phyloP scores from a whole-genome alignment of 1,139 yeast genomes.

The Yamadazyma buinensis region DNA sequence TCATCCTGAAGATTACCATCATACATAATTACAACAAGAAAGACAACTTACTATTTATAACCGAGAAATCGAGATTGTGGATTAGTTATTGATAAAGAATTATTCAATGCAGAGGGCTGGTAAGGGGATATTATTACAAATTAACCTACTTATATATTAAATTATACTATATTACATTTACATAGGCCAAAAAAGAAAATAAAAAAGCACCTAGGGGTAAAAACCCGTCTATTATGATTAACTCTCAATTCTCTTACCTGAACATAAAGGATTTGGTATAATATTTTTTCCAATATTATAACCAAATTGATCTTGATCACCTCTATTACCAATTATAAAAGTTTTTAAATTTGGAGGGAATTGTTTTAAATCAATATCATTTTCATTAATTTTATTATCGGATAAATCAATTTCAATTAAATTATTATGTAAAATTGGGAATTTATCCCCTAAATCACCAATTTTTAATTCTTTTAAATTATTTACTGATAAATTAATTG shows the following conservation, averaged over 20 bases:
- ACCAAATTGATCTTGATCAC: constrained; percentile 21
- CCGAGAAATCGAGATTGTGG: constrained; percentile 3
- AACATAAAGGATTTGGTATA: constrained; percentile 11
- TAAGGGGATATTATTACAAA: background rate
- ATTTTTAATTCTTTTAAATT: constrained; percentile 11
- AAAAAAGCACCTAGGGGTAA: too few species aligned
- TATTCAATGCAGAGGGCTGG: constrained; percentile 2
- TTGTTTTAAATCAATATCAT: constrained; percentile 5
- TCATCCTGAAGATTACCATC: constrained; percentile 4
- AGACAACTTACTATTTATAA: constrained; percentile 1
- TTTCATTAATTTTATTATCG: constrained; percentile 13
- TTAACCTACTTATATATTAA: background rate
- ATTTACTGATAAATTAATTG: constrained; percentile 18
- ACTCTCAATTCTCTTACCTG: constrained; percentile 18
- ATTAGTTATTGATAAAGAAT: background rate
- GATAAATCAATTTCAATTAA: constrained; percentile 21
- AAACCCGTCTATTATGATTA: background rate
- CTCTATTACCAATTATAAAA: constrained; percentile 18
- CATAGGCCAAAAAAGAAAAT: too few species aligned
- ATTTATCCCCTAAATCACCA: constrained; percentile 14
- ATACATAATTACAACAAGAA: background rate
- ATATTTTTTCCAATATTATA: constrained; percentile 21
- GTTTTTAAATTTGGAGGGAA: constrained; percentile 14
- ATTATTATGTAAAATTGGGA: constrained; percentile 13
- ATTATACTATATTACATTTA: background rate